These are phyloP conservation scores for Harringtonia lauricola DNA, from an alignment of 2,329 filamentous ascomycete species.

Conservation along the genomic window DNA sequence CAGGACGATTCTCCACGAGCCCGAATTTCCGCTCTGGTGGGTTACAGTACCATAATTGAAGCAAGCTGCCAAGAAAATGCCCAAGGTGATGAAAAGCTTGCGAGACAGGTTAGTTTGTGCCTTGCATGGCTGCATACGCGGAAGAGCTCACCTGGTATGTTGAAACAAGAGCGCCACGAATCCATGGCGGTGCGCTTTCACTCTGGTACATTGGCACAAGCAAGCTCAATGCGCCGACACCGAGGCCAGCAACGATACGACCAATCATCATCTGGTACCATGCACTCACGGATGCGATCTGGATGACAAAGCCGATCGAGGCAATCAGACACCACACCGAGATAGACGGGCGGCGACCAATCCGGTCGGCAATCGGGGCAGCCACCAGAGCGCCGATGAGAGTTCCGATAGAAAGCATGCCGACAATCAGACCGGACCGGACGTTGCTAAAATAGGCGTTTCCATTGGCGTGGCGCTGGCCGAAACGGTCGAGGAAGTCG, in stretches of 20 bases:
- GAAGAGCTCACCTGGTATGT: slow-evolving; percentile 46
- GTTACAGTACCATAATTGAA: slow-evolving; percentile 40
- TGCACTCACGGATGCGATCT: slow-evolving; percentile 44
- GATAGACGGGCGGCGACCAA: slow-evolving; percentile 45
- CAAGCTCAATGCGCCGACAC: slow-evolving; percentile 55
- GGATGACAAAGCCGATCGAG: slow-evolving; percentile 53
- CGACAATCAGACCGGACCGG: slow-evolving; percentile 40
- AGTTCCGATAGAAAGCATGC: slow-evolving; percentile 43
- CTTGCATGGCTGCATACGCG: too few species aligned
- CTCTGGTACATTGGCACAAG: slow-evolving; percentile 47
- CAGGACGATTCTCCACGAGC: slow-evolving; percentile 53
- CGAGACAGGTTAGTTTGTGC: not conserved
- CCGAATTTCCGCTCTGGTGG: slow-evolving; percentile 25
- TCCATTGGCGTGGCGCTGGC: slow-evolving; percentile 28
- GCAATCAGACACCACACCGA: slow-evolving; percentile 44
- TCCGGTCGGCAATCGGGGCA: slow-evolving; percentile 44
- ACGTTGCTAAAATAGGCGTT: slow-evolving; percentile 27
- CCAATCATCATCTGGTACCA: slow-evolving; percentile 55
- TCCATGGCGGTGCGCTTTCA: slow-evolving; percentile 49
- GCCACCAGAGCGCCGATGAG: slow-evolving; percentile 41
- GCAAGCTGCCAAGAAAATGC: slow-evolving; percentile 41
- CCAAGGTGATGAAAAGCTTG: slow-evolving; percentile 56
- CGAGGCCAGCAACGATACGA: slow-evolving; percentile 54
- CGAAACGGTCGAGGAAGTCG: slow-evolving; percentile 48
- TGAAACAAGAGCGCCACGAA: slow-evolving; percentile 53